A percentile compares a stretch with the other conserved stretches of the same genome.
Evolutionary conservation across 2,329 filamentous ascomycete genomes (phyloP).

Genomic region (Emmonsiellopsis sp.): DNA sequence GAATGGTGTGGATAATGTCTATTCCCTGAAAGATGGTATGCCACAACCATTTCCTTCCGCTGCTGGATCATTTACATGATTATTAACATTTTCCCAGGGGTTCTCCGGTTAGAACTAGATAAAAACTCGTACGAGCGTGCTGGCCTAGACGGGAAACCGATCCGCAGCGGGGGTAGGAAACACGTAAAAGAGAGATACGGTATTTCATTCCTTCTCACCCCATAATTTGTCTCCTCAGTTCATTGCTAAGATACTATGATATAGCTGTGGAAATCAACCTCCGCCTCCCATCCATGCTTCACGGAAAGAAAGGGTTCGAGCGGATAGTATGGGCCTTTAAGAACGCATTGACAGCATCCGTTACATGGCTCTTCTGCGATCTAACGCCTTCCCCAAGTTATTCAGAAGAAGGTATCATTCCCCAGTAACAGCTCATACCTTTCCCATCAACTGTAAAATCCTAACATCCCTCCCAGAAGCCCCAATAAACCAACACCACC

Average conservation of each 20-base stretch:
- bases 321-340: slow-evolving; percentile 68
- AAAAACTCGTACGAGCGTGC: slow-evolving; percentile 74
- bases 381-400: slow-evolving; percentile 23
- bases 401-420: slow-evolving; percentile 35
- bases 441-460: background rate
- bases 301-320: slow-evolving; percentile 75
- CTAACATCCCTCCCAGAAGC: slow-evolving; percentile 14
- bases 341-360: slow-evolving; percentile 59
- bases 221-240: background rate
- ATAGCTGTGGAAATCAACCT: slow-evolving; percentile 71
- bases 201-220: slow-evolving; percentile 32
- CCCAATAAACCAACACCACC: slow-evolving; percentile 30
- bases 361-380: slow-evolving; percentile 73
- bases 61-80: background rate
- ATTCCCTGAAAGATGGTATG: slow-evolving; percentile 60
- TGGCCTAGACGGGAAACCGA: slow-evolving; percentile 65
- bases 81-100: slow-evolving; percentile 39
- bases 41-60: background rate
- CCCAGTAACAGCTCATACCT: background rate
- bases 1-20: slow-evolving; percentile 61
- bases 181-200: slow-evolving; percentile 65
- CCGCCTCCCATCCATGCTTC: slow-evolving; percentile 63
- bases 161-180: slow-evolving; percentile 49
- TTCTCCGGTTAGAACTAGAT: slow-evolving; percentile 67
- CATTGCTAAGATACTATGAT: slow-evolving; percentile 10